phyloP scores from a whole-genome alignment of 148 eudicot species.

The Chenopodium quinoa region DNA sequence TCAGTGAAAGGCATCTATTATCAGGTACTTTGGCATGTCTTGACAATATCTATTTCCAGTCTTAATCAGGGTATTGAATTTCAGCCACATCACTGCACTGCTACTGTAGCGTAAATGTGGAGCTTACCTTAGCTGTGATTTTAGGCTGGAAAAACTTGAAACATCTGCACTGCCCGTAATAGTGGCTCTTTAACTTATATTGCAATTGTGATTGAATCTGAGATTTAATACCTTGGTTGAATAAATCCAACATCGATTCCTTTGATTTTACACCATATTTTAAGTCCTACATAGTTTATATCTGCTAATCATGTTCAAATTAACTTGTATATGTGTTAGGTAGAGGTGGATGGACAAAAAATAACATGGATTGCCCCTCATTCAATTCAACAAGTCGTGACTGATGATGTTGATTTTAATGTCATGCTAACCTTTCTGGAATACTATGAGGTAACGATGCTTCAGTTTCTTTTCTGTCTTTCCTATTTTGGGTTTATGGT shows the following conservation, averaged over 20 bases:
- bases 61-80: not conserved
- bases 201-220: not conserved
- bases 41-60: not conserved
- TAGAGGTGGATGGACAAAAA: conserved; percentile 85
- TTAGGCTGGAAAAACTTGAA: not conserved
- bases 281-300: not conserved
- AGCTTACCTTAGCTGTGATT: not conserved
- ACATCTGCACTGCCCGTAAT: not conserved
- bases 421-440: conserved; percentile 84
- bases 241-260: not conserved
- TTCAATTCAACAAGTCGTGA: conserved; percentile 86
- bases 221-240: not conserved
- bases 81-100: not conserved
- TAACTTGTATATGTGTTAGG: conserved; percentile 38
- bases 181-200: not conserved
- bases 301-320: not conserved
- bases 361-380: conserved; percentile 95
- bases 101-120: not conserved
- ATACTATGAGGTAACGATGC: conserved; percentile 66
- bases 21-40: conserved; percentile 46
- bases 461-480: not conserved
- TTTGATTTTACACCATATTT: not conserved
- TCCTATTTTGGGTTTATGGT: not conserved
- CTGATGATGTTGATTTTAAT: conserved; percentile 80
- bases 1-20: conserved; percentile 97